Evolutionary conservation across 441 rosid genomes (phyloP).

Genomic region (Breynia disticha): DNA sequence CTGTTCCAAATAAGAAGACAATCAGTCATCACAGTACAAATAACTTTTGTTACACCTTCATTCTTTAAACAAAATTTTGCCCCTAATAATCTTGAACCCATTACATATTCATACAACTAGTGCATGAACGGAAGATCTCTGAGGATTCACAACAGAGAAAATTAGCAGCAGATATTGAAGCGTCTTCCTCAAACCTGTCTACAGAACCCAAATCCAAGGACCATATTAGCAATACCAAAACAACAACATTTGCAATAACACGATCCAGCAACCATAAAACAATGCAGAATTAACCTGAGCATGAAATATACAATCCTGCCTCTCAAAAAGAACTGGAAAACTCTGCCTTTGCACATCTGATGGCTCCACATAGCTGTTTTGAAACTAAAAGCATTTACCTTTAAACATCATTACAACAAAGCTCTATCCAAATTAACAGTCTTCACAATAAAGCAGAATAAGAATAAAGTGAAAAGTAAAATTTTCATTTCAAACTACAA

Average conservation of each 20-base stretch:
- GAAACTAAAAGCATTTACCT: no score
- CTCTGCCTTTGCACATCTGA: conserved; percentile 67
- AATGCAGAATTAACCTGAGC: conserved; percentile 45
- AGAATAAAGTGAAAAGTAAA: not conserved
- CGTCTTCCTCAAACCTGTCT: conserved; percentile 96
- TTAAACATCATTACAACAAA: no score
- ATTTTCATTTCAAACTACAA: no score
- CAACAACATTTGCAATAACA: not conserved
- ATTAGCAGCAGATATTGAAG: conserved; percentile 63
- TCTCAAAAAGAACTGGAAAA: conserved; percentile 54
- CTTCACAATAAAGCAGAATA: no score
- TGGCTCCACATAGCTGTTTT: conserved; percentile 30
- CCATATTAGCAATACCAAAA: conserved; percentile 11
- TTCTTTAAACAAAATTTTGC: not conserved
- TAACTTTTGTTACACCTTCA: not conserved
- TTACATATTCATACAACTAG: conserved; percentile 26
- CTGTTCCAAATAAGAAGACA: conserved; percentile 25
- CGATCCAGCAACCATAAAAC: not conserved
- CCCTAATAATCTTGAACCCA: not conserved
- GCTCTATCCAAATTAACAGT: no score
- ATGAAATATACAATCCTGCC: conserved; percentile 74
- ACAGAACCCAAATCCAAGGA: conserved; percentile 22
- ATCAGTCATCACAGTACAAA: conserved; percentile 3
- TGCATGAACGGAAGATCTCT: conserved; percentile 71
- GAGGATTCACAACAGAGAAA: conserved; percentile 50